These are phyloP conservation scores for Hexamita inflata DNA, from an alignment of 208 protist genomes.

Conservation along the genomic window DNA sequence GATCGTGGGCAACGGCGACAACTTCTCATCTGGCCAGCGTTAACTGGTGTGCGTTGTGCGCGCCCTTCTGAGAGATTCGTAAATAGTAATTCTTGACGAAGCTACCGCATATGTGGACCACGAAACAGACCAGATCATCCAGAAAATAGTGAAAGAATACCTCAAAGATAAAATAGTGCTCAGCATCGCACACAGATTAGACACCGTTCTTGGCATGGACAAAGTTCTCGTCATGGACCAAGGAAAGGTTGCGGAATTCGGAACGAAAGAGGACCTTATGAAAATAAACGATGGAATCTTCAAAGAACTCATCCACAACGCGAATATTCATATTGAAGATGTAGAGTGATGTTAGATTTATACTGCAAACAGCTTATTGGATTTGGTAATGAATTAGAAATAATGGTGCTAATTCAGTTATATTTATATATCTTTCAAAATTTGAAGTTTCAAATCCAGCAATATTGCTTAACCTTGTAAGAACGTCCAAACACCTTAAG, in stretches of 20 bases:
- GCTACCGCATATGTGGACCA: slow-evolving; percentile 29
- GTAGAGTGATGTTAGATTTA: no score
- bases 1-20: slow-evolving; percentile 16
- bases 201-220: slow-evolving; percentile 51
- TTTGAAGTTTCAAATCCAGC: no score
- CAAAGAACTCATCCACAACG: no score
- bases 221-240: slow-evolving; percentile 45
- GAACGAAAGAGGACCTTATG: background rate
- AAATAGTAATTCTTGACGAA: slow-evolving; percentile 35
- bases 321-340: no score
- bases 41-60: slow-evolving; percentile 35
- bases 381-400: no score
- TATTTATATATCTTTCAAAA: no score
- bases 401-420: no score
- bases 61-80: slow-evolving; percentile 18
- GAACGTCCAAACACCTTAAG: no score
- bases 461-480: no score
- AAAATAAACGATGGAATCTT: no score
- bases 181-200: slow-evolving; percentile 35
- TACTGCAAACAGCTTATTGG: no score
- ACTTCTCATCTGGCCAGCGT: slow-evolving; percentile 27
- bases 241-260: background rate
- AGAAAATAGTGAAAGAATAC: slow-evolving; percentile 5
- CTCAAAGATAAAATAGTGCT: slow-evolving; percentile 30
- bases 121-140: slow-evolving; percentile 29